Percentiles rank a stretch among this genome's conserved stretches.
Conservation (phyloP, 352 stramenopile species). For the Phytopythium ostracodes region DNA sequence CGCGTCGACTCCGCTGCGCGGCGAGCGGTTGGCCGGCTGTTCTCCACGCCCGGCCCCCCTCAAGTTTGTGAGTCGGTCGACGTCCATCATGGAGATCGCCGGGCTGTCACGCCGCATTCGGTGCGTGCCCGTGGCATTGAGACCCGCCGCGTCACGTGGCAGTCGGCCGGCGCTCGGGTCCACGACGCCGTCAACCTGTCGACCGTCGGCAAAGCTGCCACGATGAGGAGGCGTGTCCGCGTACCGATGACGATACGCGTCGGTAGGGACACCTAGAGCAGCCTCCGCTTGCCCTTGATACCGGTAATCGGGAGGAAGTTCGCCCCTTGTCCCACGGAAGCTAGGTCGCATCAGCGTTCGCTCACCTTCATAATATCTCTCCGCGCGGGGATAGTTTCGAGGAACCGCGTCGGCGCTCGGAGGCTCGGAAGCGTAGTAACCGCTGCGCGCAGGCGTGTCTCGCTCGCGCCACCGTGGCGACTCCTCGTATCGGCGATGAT, state of each 20-base stretch:
- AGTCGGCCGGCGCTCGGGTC: constrained; percentile 6
- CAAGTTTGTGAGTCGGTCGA: constrained; percentile 41
- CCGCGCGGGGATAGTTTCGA: not conserved
- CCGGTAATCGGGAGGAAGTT: constrained; percentile 1
- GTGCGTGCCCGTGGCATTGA: constrained; percentile 17
- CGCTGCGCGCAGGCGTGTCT: constrained; percentile 5
- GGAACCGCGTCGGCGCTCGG: not conserved
- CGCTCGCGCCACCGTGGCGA: constrained; percentile 35
- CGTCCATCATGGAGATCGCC: constrained; percentile 64
- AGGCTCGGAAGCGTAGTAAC: not conserved
- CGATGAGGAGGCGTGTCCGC: constrained; percentile 1
- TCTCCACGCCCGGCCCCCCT: constrained; percentile 13
- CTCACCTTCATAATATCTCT: constrained; percentile 5
- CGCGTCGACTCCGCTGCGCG: not conserved
- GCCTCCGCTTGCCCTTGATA: not conserved
- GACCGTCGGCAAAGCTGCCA: not conserved
- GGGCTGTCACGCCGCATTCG: constrained; percentile 16
- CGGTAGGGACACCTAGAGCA: not conserved
- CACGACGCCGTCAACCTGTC: not conserved
- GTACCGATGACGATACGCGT: constrained; percentile 4
- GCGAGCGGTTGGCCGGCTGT: constrained; percentile 15
- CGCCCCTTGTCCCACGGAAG: not conserved
- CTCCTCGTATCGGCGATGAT: constrained; percentile 28
- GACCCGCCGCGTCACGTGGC: constrained; percentile 22
- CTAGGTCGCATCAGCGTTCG: not conserved